Evolutionary conservation across 164 flowering plant genomes (phyloP).

Genomic region (Umbellularia californica): DNA sequence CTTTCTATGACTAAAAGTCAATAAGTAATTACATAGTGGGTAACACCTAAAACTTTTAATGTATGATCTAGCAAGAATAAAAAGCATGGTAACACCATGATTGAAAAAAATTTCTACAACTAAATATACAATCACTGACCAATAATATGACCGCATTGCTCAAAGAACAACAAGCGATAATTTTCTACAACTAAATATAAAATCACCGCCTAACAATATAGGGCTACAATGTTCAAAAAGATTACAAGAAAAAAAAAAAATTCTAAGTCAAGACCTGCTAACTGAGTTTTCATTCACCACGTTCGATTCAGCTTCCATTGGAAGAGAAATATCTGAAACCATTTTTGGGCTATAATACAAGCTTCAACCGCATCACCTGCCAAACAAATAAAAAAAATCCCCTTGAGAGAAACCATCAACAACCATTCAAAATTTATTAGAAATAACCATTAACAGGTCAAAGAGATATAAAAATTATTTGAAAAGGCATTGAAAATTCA

Average conservation of each 20-base stretch:
- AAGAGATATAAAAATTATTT: too few relatives aligned
- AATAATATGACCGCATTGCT: background rate
- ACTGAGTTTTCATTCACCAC: slow-evolving; percentile 9
- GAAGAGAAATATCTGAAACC: slow-evolving; percentile 13
- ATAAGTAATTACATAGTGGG: too few relatives aligned
- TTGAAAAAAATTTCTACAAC: background rate
- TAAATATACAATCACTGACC: background rate
- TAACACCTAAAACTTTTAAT: too few relatives aligned
- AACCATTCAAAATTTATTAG: background rate
- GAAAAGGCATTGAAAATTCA: too few relatives aligned
- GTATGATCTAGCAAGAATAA: too few relatives aligned
- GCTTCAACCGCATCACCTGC: background rate
- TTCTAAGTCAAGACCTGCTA: slow-evolving; percentile 21
- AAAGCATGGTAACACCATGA: too few relatives aligned
- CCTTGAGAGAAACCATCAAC: slow-evolving; percentile 1
- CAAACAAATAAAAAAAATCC: background rate
- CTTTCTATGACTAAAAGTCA: too few relatives aligned
- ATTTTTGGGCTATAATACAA: slow-evolving; percentile 12
- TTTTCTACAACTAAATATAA: too few relatives aligned
- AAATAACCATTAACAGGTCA: background rate
- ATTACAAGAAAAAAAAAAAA: too few relatives aligned
- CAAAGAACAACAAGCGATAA: too few relatives aligned
- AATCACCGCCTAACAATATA: too few relatives aligned
- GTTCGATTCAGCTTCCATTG: slow-evolving; percentile 19
- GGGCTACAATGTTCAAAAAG: too few relatives aligned